Evolutionary conservation across 129 eudicot genomes (phyloP).

Genomic region (Scalesia atractyloides): DNA sequence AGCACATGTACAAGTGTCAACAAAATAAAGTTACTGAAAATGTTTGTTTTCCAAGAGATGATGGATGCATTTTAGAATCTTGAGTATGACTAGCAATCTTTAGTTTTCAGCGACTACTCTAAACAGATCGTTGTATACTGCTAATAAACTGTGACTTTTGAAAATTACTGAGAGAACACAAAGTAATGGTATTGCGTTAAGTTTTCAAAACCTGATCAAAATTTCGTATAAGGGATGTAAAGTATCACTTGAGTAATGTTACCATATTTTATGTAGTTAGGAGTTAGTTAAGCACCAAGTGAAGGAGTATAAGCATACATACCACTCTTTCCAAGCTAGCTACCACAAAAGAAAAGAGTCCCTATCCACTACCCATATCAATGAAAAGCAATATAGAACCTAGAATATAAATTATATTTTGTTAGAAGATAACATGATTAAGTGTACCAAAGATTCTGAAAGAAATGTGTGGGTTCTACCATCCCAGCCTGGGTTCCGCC

Average conservation of each 20-base stretch:
- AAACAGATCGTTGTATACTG: no score
- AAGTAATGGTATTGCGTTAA: no score
- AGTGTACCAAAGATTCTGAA: not conserved
- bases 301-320: not conserved
- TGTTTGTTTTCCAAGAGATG: not conserved
- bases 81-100: no score
- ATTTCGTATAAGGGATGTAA: no score
- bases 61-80: no score
- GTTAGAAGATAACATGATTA: not conserved
- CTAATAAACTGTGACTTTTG: no score
- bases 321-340: not conserved
- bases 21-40: no score
- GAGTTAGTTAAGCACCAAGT: not conserved
- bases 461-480: not conserved
- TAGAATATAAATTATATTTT: not conserved
- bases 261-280: not conserved
- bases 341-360: not conserved
- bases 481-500: not conserved
- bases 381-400: not conserved
- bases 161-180: no score
- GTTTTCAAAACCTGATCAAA: no score
- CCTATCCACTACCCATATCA: not conserved
- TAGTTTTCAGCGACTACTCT: no score
- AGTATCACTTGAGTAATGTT: not conserved
- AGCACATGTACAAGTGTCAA: no score